Evolutionary conservation across 768 basidiomycete species (phyloP).

Genomic region (Pulveroboletus ravenelii): DNA sequence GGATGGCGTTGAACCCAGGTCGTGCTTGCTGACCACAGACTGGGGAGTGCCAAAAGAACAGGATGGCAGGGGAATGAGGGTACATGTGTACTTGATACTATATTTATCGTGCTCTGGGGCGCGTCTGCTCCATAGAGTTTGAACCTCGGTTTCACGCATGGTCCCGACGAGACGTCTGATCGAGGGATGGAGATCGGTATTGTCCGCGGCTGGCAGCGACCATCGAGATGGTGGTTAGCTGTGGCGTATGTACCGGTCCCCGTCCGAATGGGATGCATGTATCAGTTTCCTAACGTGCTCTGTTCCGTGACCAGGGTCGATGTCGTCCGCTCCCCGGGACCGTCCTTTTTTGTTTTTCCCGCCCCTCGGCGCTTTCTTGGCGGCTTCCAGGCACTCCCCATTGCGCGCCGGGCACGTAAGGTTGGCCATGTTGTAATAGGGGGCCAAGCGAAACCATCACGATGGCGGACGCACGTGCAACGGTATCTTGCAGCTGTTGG

Average conservation of each 20-base stretch:
- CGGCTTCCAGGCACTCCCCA: neutral
- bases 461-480: too few relatives aligned
- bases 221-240: neutral
- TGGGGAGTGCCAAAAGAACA: slow-evolving; percentile 6
- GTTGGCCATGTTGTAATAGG: too few relatives aligned
- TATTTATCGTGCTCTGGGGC: slow-evolving; percentile 19
- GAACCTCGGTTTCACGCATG: neutral
- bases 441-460: too few relatives aligned
- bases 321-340: neutral
- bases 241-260: neutral
- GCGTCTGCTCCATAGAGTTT: slow-evolving; percentile 13
- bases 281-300: too few relatives aligned
- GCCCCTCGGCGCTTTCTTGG: neutral
- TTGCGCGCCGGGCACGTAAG: neutral
- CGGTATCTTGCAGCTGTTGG: too few relatives aligned
- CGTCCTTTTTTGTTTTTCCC: neutral
- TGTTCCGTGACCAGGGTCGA: neutral
- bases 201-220: neutral
- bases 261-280: too few relatives aligned
- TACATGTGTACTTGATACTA: slow-evolving; percentile 20
- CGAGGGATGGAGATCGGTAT: slow-evolving; percentile 7
- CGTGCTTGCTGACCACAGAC: slow-evolving; percentile 3
- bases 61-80: neutral
- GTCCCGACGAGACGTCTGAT: neutral
- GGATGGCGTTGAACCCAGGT: neutral